These are phyloP conservation scores for Penicillium aurantiogriseum DNA, from an alignment of 2,329 filamentous ascomycete species.

Conservation along the genomic window DNA sequence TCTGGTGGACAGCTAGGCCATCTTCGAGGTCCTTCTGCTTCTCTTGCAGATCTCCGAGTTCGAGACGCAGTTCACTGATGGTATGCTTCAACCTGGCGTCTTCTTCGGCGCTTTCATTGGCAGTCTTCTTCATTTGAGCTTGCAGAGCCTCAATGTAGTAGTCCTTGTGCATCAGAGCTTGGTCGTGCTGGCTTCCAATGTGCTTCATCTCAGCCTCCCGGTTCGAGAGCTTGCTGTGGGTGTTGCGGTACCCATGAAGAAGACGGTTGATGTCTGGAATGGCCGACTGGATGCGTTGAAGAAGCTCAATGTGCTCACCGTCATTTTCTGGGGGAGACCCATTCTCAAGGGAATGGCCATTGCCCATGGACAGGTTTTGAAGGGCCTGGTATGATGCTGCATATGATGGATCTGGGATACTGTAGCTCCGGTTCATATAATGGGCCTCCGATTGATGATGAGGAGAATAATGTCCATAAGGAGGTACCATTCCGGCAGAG, in stretches of 20 bases:
- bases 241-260: conserved; percentile 50
- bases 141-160: conserved; percentile 54
- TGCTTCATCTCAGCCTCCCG: conserved; percentile 52
- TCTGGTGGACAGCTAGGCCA: conserved; percentile 45
- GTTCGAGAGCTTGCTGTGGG: conserved; percentile 50
- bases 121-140: conserved; percentile 50
- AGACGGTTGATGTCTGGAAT: conserved; percentile 49
- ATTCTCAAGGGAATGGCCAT: conserved; percentile 27
- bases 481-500: conserved; percentile 32
- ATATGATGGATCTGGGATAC: conserved; percentile 30
- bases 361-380: conserved; percentile 26
- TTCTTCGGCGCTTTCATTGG: conserved; percentile 52
- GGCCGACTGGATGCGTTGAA: conserved; percentile 46
- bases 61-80: conserved; percentile 50
- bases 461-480: conserved; percentile 33
- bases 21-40: conserved; percentile 54
- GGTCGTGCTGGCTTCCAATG: conserved; percentile 50
- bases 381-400: conserved; percentile 33
- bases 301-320: conserved; percentile 40
- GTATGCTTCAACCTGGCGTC: conserved; percentile 42
- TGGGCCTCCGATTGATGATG: conserved; percentile 30
- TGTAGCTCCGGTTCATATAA: conserved; percentile 31
- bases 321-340: conserved; percentile 34
- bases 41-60: conserved; percentile 52
- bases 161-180: conserved; percentile 53